Base-by-base conservation (phyloP, 768 basidiomycete genomes). In the Lentinula sp. region DNA sequence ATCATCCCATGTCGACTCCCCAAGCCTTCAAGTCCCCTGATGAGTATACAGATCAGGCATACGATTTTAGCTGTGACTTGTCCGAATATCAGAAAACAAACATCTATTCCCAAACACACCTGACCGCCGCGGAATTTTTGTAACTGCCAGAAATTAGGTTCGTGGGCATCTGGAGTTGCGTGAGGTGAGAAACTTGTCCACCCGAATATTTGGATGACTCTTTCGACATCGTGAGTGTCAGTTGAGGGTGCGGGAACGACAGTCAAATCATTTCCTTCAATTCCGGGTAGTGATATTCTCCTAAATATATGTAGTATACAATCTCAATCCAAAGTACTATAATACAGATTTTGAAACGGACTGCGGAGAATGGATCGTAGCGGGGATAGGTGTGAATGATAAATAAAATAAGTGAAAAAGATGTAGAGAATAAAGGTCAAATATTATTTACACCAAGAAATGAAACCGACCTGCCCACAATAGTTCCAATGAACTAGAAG, bases 121-220 rank as follows among this genome's bases (percentile, higher is more conserved):
- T 11, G 23, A 23, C 50, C 15, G 16, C 50, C 31, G 50, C 50
- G 50, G 50, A 21, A 51, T 51, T 21, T 51, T 51, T 51, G 50
- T 34, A 51, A 4, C 50, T 51, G 50, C 34, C 34, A 55, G 11
- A 35, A 55, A 55, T n/a, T 23, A 56, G n/a, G 55, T 56, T 56
- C 39, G 37, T 43, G 55, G 40, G 28, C 55, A 56, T 21, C 39
- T 56, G 55, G 13, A 51, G 15, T 34, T 8, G 6, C 11, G 18
- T 55, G 21, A n/a, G 18, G 37, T 56, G 55, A 16, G 55, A 56
- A 43, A 43, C 37, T 31, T 2, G 18, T 21, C 31, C 5, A 56
- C 39, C 55, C 55, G 55, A 56, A 56, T 16, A 56, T 56, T 11
- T 28, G 28, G 40, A 56, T 56, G 55, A 56, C 42, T 56, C 40